Evolutionary conservation across 495 filamentous ascomycete species (phyloP).

Genomic region (Annulohypoxylon bovei): DNA sequence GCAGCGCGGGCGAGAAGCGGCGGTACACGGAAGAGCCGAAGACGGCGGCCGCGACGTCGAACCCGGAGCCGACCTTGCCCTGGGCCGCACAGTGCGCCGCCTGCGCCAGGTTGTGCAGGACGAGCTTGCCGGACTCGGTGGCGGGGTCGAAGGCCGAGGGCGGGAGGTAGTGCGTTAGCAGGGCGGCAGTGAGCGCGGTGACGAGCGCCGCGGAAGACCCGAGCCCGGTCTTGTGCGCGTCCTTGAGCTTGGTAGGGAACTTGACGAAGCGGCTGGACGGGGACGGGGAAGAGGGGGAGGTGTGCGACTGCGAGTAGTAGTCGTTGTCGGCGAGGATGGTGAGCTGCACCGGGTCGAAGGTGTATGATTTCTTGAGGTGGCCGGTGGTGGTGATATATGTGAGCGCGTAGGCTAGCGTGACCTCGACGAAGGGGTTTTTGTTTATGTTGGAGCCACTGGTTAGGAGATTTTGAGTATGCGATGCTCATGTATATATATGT

Average conservation of each 20-base stretch:
- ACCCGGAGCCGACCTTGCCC: slow-evolving; percentile 94
- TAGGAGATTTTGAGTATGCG: slow-evolving; percentile 8
- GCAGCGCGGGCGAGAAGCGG: slow-evolving; percentile 84
- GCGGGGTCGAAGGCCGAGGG: slow-evolving; percentile 62
- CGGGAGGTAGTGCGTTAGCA: slow-evolving; percentile 84
- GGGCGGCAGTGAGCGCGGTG: slow-evolving; percentile 84
- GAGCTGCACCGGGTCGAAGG: slow-evolving; percentile 73
- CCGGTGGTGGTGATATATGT: slow-evolving; percentile 75
- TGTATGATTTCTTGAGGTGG: slow-evolving; percentile 60
- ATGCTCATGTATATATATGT: background rate
- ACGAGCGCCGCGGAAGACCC: slow-evolving; percentile 95
- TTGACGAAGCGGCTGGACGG: slow-evolving; percentile 70
- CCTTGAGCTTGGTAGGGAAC: slow-evolving; percentile 77
- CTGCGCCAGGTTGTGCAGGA: slow-evolving; percentile 92
- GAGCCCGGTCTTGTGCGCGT: slow-evolving; percentile 94
- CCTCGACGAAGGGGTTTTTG: slow-evolving; percentile 88
- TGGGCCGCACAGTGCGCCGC: slow-evolving; percentile 94
- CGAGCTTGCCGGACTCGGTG: slow-evolving; percentile 45
- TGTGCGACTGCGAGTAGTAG: slow-evolving; percentile 85
- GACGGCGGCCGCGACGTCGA: slow-evolving; percentile 94
- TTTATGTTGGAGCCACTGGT: slow-evolving; percentile 49
- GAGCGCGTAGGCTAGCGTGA: slow-evolving; percentile 84
- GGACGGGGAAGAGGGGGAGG: slow-evolving; percentile 20
- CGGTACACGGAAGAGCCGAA: slow-evolving; percentile 91
- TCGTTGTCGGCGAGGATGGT: slow-evolving; percentile 94